These are phyloP conservation scores for Blastomyces parvus DNA, from an alignment of 2,329 filamentous ascomycete genomes.

Conservation along the genomic window DNA sequence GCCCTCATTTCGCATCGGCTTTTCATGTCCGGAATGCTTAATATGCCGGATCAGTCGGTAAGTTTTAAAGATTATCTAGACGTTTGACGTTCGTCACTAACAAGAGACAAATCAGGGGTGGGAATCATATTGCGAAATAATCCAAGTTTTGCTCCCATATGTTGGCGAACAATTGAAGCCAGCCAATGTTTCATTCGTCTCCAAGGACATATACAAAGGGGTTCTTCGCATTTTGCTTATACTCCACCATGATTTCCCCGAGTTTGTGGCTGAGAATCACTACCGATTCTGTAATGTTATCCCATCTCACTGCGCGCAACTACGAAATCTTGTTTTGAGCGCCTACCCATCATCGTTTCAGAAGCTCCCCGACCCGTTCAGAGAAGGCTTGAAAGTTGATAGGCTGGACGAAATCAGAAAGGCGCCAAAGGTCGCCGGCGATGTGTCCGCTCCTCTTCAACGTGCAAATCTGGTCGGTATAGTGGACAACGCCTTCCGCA, in stretches of 20 bases:
- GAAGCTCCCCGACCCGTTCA: slow-evolving; percentile 65
- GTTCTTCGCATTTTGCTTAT: slow-evolving; percentile 73
- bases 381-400: slow-evolving; percentile 65
- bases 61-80: slow-evolving; percentile 11
- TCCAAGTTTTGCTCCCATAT: slow-evolving; percentile 62
- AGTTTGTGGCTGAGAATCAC: slow-evolving; percentile 84
- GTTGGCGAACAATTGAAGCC: slow-evolving; percentile 72
- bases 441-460: slow-evolving; percentile 44
- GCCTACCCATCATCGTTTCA: slow-evolving; percentile 62
- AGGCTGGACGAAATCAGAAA: slow-evolving; percentile 64
- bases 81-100: slow-evolving; percentile 2
- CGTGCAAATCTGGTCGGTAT: slow-evolving; percentile 45
- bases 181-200: slow-evolving; percentile 55
- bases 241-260: slow-evolving; percentile 87
- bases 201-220: slow-evolving; percentile 76
- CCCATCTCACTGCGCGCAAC: slow-evolving; percentile 72
- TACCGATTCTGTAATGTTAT: slow-evolving; percentile 71
- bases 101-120: slow-evolving; percentile 48
- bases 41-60: slow-evolving; percentile 50
- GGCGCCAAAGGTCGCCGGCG: slow-evolving; percentile 54
- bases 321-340: slow-evolving; percentile 79
- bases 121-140: slow-evolving; percentile 61
- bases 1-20: slow-evolving; percentile 72
- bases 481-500: slow-evolving; percentile 47
- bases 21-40: slow-evolving; percentile 70